Evolutionary conservation across 805 yeast species (phyloP), one percentile per base, ranked within the genome.

Genomic region (Priceomyces castillae): DNA sequence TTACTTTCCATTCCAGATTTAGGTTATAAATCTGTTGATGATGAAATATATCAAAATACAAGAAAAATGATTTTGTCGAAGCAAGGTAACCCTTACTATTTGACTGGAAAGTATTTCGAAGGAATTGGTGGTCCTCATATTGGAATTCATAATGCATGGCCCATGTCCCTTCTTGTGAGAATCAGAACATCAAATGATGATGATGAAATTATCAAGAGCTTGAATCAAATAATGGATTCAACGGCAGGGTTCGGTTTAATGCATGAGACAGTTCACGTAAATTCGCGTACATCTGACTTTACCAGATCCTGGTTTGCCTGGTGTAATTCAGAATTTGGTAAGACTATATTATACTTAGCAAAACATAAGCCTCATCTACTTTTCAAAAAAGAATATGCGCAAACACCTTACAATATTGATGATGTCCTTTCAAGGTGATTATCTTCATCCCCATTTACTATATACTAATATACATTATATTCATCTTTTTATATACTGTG

Each of bases 101-200:
- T 86, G 34, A 59, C 65, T 33, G 96, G 96, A 0, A 52, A 54
- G 3, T 63, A 61, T 48, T 84, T 90, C 56, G 73, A 76, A 50
- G 96, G 96, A 0, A 76, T 90, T 47, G 96, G 97, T 0, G 96
- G 96, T 0, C 97, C 97, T 0, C 97, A 89, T 59, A 78, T 89
- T 34, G 96, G 96, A 1, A 74, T 84, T 17, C 67, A 73, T 16
- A 74, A 82, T 57, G 95, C 95, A 0, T 89, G 97, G 97, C 96
- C 96, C 11, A 84, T 89, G 95, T 80, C 90, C 26, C 65, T 85
- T n/a, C 64, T 88, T 30, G 73, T 86, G 41, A 77, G 81, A 25
- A 87, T 88, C 16, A 74, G 96, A 48, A 89, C 96, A 0, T 70
- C 83, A 3, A 78, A 80, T 48, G 80, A 83, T 50, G 94, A 87